phyloP scores from a whole-genome alignment of 2,329 filamentous ascomycete species.

The Neopestalotiopsis clavispora region DNA sequence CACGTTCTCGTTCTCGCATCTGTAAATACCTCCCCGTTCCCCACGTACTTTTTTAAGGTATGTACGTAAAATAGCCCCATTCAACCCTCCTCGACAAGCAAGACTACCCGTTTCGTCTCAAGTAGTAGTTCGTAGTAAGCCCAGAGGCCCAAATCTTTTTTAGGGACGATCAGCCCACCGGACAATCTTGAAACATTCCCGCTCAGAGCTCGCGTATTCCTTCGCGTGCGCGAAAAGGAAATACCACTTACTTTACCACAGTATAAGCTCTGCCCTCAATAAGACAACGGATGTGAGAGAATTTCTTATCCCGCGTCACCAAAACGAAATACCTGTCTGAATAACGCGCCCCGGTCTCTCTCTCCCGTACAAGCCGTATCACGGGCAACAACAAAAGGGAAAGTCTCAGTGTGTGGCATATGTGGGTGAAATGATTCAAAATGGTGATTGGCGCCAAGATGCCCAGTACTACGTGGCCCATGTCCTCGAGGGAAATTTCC shows the following conservation, averaged over 20 bases:
- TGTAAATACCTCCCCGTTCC: conserved; percentile 4
- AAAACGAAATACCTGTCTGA: not conserved
- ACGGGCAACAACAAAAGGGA: not conserved
- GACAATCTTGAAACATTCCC: not conserved
- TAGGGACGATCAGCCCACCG: not conserved
- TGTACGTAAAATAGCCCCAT: not conserved
- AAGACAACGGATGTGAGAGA: not conserved
- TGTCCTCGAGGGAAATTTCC: not conserved
- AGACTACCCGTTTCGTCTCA: not conserved
- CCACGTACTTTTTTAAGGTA: not conserved
- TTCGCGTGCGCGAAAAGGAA: not conserved
- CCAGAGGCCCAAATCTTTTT: not conserved
- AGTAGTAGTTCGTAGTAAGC: not conserved
- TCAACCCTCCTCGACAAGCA: no score
- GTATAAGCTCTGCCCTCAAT: no score
- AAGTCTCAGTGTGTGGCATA: not conserved
- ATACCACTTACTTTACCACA: not conserved
- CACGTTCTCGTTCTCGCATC: not conserved
- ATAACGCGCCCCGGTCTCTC: not conserved
- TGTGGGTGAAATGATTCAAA: not conserved
- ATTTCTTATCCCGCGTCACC: not conserved
- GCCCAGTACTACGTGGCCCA: not conserved
- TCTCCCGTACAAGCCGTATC: not conserved
- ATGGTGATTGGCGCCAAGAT: not conserved
- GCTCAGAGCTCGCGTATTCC: not conserved